A percentile compares a stretch with the other conserved stretches of the same genome.
These are phyloP conservation scores for Botrytis aclada DNA, from an alignment of 2,329 filamentous ascomycete species.

Conservation along the genomic window DNA sequence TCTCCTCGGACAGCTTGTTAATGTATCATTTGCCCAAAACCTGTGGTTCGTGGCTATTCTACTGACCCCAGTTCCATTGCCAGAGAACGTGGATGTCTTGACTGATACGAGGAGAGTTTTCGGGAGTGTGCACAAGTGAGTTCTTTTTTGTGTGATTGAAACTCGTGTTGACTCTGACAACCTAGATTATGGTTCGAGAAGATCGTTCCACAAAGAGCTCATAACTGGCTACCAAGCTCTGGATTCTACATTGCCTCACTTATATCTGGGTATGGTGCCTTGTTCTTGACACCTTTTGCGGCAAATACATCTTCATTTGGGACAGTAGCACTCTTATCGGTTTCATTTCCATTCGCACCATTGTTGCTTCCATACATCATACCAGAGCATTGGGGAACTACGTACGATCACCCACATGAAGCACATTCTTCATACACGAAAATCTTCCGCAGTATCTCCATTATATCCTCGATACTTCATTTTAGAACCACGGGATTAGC, in stretches of 20 bases:
- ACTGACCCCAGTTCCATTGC: constrained; percentile 51
- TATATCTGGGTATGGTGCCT: constrained; percentile 39
- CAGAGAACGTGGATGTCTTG: constrained; percentile 33
- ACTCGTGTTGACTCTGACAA: constrained; percentile 23
- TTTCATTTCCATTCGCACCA: constrained; percentile 46
- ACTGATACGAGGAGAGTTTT: constrained; percentile 17
- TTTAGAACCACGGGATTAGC: constrained; percentile 44
- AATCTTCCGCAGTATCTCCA: constrained; percentile 48
- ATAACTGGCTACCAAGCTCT: constrained; percentile 44
- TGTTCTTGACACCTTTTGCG: constrained; percentile 43
- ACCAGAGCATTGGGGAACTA: constrained; percentile 48
- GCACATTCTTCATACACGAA: constrained; percentile 44
- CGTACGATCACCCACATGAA: constrained; percentile 42
- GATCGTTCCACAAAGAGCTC: constrained; percentile 43
- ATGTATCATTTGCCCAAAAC: constrained; percentile 59
- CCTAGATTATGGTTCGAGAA: constrained; percentile 38
- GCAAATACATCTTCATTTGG: constrained; percentile 44
- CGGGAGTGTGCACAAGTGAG: constrained; percentile 13
- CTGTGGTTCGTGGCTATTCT: constrained; percentile 60
- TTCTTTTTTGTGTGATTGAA: background rate
- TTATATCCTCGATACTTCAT: constrained; percentile 46
- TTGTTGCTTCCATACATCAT: constrained; percentile 47
- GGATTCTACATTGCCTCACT: constrained; percentile 40
- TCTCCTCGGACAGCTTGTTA: constrained; percentile 56
- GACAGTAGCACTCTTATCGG: constrained; percentile 36